Percentiles rank a stretch among this genome's conserved stretches.
Evolutionary conservation across 768 basidiomycete species (phyloP).

Genomic region (Boletellus sp.): DNA sequence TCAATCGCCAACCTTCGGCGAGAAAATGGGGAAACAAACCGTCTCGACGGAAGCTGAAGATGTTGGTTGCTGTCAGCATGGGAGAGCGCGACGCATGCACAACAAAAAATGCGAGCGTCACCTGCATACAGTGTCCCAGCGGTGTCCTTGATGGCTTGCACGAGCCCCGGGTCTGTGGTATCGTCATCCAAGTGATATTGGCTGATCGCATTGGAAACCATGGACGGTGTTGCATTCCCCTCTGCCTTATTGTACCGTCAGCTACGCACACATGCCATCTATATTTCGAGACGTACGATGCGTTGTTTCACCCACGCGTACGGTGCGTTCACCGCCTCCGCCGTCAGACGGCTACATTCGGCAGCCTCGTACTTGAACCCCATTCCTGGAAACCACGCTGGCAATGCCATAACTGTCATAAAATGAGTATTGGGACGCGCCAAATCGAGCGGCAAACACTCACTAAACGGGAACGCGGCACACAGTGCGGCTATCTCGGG

Average conservation of each 20-base stretch:
- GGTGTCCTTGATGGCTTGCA: slow-evolving; percentile 14
- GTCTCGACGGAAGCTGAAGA: slow-evolving; percentile 29
- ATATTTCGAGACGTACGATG: background rate
- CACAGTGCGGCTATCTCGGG: slow-evolving; percentile 3
- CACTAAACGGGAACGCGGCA: slow-evolving; percentile 12
- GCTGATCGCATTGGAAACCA: too few species aligned
- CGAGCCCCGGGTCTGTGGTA: background rate
- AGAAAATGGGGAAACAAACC: slow-evolving; percentile 12
- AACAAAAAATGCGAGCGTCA: background rate
- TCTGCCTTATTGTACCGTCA: background rate
- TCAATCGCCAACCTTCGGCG: background rate
- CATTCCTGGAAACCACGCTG: slow-evolving; percentile 27
- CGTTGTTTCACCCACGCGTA: slow-evolving; percentile 11
- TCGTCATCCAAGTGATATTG: background rate
- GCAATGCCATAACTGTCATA: too few species aligned
- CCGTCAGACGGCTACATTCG: slow-evolving; percentile 5
- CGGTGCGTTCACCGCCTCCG: slow-evolving; percentile 6
- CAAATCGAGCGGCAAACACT: background rate
- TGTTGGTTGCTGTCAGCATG: background rate
- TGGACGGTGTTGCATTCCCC: too few species aligned
- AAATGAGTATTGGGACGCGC: too few species aligned
- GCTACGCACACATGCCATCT: background rate
- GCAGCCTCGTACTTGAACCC: slow-evolving; percentile 15
- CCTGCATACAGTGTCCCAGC: slow-evolving; percentile 18
- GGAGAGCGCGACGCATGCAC: too few species aligned